Evolutionary conservation across 495 filamentous ascomycete species (phyloP), one percentile per base, ranked within the genome.

Genomic region (Penicillium malachiteum): DNA sequence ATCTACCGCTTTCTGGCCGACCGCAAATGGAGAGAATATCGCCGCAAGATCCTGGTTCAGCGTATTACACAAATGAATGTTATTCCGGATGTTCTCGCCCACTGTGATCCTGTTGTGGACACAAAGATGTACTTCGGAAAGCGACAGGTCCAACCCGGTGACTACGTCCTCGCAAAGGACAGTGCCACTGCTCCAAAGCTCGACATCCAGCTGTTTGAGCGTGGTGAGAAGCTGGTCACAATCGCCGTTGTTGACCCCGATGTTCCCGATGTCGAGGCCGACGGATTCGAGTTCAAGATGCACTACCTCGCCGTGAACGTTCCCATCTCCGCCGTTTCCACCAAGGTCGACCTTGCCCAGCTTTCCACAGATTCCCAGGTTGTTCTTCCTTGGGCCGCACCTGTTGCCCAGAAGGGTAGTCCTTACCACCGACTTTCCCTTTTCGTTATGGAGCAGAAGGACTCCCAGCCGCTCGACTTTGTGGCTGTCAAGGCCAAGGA

Each of bases 1-100:
- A 89, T 99, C 68, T 99, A 99, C 78, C 90, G 93, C 38, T 86
- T 87, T 68, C 84, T 97, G 45, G 88, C 92, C 50, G 82, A 97
- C 67, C 76, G 77, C 51, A 89, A 93, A 77, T 99, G 95, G 95
- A 83, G 87, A 55, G 79, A 85, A 58, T 89, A 91, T 74, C 84
- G 86, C 57, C 84, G 83, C 43, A 81, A 79, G 47, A 75, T 97
- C 54, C 79, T 96, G 45, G 80, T 86, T 57, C 95, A 99, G 75
- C 85, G 94, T 63, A 87, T 99, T 63, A 79, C 83, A 18, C 91
- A 96, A 70, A 89, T 97, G 78, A 78, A 87, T 55, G 85, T 97
- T 45, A 79, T 96, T 32, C 94, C 94, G n/a, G 94, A 99, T 68
- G 77, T 96, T n/a, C 81, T 99, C 3, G 88, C 91, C 43, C 76